Percentiles rank a stretch among this genome's conserved stretches.
phyloP scores from a whole-genome alignment of 202 grass and related monocot species.

The Saccharum hybrid region DNA sequence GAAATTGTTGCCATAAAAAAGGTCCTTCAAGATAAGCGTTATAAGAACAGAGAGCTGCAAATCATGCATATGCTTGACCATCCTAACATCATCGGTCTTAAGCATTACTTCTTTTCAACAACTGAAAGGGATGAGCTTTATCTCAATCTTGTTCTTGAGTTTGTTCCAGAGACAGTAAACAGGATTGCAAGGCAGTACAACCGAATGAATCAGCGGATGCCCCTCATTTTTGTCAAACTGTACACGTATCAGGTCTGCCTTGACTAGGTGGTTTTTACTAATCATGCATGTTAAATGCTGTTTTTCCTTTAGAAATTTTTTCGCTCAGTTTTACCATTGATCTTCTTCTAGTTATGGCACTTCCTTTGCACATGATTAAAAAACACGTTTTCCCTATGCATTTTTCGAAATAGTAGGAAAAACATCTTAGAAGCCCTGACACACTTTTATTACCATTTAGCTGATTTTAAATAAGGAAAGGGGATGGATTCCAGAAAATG shows the following conservation, averaged over 20 bases:
- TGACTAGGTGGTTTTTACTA: slow-evolving; percentile 23
- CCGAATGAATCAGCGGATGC: slow-evolving; percentile 86
- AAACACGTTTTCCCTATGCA: background rate
- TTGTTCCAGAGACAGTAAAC: slow-evolving; percentile 93
- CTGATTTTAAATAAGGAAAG: slow-evolving; percentile 12
- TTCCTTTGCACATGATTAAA: background rate
- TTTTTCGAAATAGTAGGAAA: slow-evolving; percentile 2
- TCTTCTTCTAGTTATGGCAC: background rate
- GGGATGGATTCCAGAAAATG: background rate
- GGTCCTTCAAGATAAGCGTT: slow-evolving; percentile 97
- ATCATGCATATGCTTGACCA: slow-evolving; percentile 99
- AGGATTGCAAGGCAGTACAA: slow-evolving; percentile 80
- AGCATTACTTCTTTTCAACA: slow-evolving; percentile 96
- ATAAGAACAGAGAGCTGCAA: slow-evolving; percentile 96
- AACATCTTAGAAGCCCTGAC: background rate
- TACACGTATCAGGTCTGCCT: slow-evolving; percentile 85
- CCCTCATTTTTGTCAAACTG: slow-evolving; percentile 88
- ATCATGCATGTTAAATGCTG: background rate
- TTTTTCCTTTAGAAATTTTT: slow-evolving; percentile 8
- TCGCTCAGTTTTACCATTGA: background rate
- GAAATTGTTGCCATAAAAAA: slow-evolving; percentile 98
- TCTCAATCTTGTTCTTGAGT: slow-evolving; percentile 96
- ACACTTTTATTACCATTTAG: slow-evolving; percentile 1
- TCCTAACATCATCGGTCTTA: slow-evolving; percentile 87
- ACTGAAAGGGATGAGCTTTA: slow-evolving; percentile 90